Conservation (phyloP, 1,284 basidiomycete genomes). For the Microbotryum saponariae region DNA sequence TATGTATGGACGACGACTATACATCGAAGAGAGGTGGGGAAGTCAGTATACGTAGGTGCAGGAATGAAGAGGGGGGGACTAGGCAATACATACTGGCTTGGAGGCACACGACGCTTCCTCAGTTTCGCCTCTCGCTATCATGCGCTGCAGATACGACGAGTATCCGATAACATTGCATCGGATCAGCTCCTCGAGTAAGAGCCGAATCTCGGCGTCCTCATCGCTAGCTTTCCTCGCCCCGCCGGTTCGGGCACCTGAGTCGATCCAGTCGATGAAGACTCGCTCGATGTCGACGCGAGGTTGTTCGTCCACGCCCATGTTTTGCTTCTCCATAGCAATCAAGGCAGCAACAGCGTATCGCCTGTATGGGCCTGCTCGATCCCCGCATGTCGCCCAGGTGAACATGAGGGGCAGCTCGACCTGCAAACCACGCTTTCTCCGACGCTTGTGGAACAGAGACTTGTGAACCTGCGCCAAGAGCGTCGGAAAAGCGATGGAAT, state of each 20-base stretch:
- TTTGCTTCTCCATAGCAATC: slow-evolving; percentile 18
- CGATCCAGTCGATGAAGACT: slow-evolving; percentile 11
- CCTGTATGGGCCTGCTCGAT: slow-evolving; percentile 15
- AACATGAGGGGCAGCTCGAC: slow-evolving; percentile 22
- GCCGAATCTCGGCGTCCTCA: slow-evolving; percentile 1
- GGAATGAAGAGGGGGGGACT: neutral
- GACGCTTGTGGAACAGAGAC: neutral
- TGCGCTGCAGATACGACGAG: slow-evolving; percentile 27
- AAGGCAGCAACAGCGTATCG: slow-evolving; percentile 20
- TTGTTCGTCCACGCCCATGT: neutral
- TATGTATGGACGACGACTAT: slow-evolving; percentile 10
- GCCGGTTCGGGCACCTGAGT: neutral
- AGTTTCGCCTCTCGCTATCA: slow-evolving; percentile 33
- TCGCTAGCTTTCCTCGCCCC: slow-evolving; percentile 2
- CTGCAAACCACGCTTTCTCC: neutral
- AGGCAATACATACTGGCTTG: too few species aligned
- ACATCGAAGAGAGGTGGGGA: neutral
- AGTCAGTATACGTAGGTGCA: neutral
- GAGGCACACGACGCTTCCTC: neutral
- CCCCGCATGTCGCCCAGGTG: slow-evolving; percentile 20
- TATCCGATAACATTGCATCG: slow-evolving; percentile 20
- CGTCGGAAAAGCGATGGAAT: neutral
- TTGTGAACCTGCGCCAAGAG: too few species aligned
- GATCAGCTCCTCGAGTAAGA: slow-evolving; percentile 21
- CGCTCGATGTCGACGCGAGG: slow-evolving; percentile 4